phyloP scores from a whole-genome alignment of 192 early-diverging fungal species.

The Umbelopsis ramanniana region DNA sequence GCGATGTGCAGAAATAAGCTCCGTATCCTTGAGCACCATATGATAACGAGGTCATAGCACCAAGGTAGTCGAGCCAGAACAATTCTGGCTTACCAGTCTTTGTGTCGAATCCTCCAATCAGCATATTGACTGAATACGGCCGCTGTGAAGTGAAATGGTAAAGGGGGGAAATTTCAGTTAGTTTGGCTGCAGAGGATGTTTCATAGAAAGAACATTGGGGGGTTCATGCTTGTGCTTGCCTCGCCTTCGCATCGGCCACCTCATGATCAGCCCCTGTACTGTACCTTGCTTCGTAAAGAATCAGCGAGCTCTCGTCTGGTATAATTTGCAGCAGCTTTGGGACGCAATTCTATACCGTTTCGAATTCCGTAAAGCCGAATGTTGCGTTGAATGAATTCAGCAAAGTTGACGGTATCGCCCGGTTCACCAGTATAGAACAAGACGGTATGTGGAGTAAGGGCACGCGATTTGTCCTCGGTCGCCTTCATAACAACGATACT shows the following conservation, averaged over 20 bases:
- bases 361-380: slow-evolving; percentile 88
- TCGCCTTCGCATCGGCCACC: background rate
- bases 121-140: slow-evolving; percentile 87
- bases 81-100: slow-evolving; percentile 74
- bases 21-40: slow-evolving; percentile 93
- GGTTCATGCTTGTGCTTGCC: too few species aligned
- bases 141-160: slow-evolving; percentile 52
- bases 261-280: background rate
- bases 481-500: slow-evolving; percentile 93
- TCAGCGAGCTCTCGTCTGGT: slow-evolving; percentile 85
- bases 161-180: too few species aligned
- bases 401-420: slow-evolving; percentile 92
- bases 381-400: slow-evolving; percentile 95
- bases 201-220: too few species aligned
- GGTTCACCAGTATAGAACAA: slow-evolving; percentile 90
- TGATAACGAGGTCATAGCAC: slow-evolving; percentile 74
- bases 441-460: slow-evolving; percentile 79
- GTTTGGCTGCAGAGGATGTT: too few species aligned
- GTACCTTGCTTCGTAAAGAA: slow-evolving; percentile 81
- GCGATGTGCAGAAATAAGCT: slow-evolving; percentile 86
- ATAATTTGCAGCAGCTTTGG: slow-evolving; percentile 80
- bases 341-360: slow-evolving; percentile 82
- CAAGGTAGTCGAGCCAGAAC: slow-evolving; percentile 94
- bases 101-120: slow-evolving; percentile 85
- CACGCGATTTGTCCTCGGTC: slow-evolving; percentile 89